Conservation (phyloP, 2,329 filamentous ascomycete species). For the Claviceps sorghi region DNA sequence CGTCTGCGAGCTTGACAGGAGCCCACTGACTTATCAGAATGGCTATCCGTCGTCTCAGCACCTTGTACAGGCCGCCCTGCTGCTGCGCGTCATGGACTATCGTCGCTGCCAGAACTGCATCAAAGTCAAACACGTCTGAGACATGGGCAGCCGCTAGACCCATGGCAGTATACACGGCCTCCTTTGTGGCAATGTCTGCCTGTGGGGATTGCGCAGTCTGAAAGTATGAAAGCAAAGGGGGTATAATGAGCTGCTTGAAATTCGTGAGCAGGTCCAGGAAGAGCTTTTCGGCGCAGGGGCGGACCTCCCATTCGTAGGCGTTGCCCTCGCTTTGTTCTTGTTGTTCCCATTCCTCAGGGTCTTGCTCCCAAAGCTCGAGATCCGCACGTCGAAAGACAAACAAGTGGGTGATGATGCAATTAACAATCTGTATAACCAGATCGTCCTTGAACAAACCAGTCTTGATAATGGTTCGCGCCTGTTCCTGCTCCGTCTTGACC, state of each 20-base stretch:
- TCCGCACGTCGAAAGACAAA: slow-evolving; percentile 79
- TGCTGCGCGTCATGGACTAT: slow-evolving; percentile 66
- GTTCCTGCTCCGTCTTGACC: slow-evolving; percentile 60
- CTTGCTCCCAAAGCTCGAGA: slow-evolving; percentile 82
- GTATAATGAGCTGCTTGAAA: slow-evolving; percentile 68
- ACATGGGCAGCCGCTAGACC: slow-evolving; percentile 71
- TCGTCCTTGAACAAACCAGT: slow-evolving; percentile 59
- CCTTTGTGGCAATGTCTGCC: slow-evolving; percentile 66
- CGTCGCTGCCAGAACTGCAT: slow-evolving; percentile 59
- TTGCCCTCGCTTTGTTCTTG: slow-evolving; percentile 73
- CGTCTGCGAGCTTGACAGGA: slow-evolving; percentile 54
- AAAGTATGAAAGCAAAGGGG: slow-evolving; percentile 73
- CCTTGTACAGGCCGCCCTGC: slow-evolving; percentile 49
- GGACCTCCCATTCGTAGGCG: slow-evolving; percentile 82
- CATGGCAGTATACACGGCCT: slow-evolving; percentile 88
- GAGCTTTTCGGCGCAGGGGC: slow-evolving; percentile 83
- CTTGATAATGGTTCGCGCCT: slow-evolving; percentile 56
- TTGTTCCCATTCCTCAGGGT: slow-evolving; percentile 90
- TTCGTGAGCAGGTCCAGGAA: slow-evolving; percentile 84
- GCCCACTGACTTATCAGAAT: slow-evolving; percentile 88
- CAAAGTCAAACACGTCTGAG: slow-evolving; percentile 64
- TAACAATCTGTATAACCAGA: slow-evolving; percentile 68
- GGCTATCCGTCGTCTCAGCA: slow-evolving; percentile 73
- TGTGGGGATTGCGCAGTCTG: slow-evolving; percentile 54
- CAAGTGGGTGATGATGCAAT: slow-evolving; percentile 70